A percentile compares a stretch with the other conserved stretches of the same genome.
These are phyloP conservation scores for Rutstroemia sp. DNA, from an alignment of 2,329 filamentous ascomycete species.

Conservation along the genomic window DNA sequence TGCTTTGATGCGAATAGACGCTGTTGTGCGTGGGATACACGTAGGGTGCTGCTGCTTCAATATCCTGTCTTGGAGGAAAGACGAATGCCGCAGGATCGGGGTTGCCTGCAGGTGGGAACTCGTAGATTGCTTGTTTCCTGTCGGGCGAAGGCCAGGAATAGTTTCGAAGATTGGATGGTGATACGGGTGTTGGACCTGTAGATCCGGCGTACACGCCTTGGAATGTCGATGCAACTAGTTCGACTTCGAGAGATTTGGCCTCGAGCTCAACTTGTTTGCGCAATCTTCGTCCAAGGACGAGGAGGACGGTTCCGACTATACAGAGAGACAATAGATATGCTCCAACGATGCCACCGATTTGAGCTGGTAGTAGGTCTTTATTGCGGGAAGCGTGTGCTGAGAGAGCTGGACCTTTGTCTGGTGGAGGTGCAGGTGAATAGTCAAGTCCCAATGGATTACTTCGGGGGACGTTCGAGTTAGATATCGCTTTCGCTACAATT, in stretches of 20 bases:
- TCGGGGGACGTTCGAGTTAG: neutral
- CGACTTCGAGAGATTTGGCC: conserved; percentile 24
- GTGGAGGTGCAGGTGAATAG: conserved; percentile 48
- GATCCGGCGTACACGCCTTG: neutral
- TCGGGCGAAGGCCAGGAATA: conserved; percentile 45
- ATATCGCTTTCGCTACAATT: neutral
- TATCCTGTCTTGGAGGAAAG: conserved; percentile 18
- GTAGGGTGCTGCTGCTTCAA: conserved; percentile 31
- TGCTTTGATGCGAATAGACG: conserved; percentile 5
- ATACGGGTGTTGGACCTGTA: conserved; percentile 20
- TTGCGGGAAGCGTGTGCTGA: conserved; percentile 54
- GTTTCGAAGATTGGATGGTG: conserved; percentile 29
- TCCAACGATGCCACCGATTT: conserved; percentile 77
- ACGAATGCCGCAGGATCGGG: conserved; percentile 5
- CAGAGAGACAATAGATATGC: conserved; percentile 75
- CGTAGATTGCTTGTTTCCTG: conserved; percentile 13
- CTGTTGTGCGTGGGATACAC: conserved; percentile 36
- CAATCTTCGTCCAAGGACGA: conserved; percentile 52
- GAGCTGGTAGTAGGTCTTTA: conserved; percentile 61
- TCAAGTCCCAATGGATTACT: conserved; percentile 33
- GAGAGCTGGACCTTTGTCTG: conserved; percentile 52
- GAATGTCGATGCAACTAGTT: conserved; percentile 27
- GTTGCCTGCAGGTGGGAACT: neutral
- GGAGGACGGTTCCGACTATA: conserved; percentile 60
- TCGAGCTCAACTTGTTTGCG: conserved; percentile 26